phyloP scores from a whole-genome alignment of 2,329 filamentous ascomycete species.

The Cladosporium sp. region DNA sequence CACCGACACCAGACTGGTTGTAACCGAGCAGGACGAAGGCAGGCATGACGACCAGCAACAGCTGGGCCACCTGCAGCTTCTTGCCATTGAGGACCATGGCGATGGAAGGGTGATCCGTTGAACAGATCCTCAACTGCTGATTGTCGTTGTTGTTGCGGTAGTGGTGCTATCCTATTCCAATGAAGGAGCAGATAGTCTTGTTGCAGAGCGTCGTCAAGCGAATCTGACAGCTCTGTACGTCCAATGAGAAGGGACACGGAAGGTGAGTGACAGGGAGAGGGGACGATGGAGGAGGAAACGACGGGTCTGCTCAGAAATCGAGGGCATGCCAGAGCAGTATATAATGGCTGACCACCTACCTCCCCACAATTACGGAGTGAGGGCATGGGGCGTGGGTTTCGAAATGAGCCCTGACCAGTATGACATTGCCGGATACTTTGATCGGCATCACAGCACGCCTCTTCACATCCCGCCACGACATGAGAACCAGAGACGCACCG shows the following conservation, averaged over 20 bases:
- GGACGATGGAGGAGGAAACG: not conserved
- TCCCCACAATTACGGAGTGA: conserved; percentile 12
- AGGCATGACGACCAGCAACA: conserved; percentile 34
- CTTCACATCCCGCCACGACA: conserved; percentile 6
- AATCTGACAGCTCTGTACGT: not conserved
- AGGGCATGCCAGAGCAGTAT: conserved; percentile 2
- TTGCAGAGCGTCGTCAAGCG: not conserved
- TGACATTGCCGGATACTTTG: conserved; percentile 8
- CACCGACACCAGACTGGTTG: conserved; percentile 47
- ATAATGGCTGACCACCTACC: conserved; percentile 10
- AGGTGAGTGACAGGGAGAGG: not conserved
- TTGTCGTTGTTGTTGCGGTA: not conserved
- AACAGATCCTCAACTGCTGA: not conserved
- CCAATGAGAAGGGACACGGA: not conserved
- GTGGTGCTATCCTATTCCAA: conserved; percentile 3
- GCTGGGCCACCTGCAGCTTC: conserved; percentile 23
- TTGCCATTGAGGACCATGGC: conserved; percentile 18
- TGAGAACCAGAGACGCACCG: conserved; percentile 7
- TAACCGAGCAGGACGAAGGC: conserved; percentile 47
- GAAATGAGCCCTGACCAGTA: conserved; percentile 10
- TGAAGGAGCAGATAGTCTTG: conserved; percentile 4
- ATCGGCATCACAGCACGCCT: conserved; percentile 4
- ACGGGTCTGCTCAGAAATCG: not conserved
- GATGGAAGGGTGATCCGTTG: too few relatives aligned
- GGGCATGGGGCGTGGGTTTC: conserved; percentile 12